These are phyloP conservation scores for Agrocybe praecox DNA, from an alignment of 768 basidiomycete species.

Conservation along the genomic window DNA sequence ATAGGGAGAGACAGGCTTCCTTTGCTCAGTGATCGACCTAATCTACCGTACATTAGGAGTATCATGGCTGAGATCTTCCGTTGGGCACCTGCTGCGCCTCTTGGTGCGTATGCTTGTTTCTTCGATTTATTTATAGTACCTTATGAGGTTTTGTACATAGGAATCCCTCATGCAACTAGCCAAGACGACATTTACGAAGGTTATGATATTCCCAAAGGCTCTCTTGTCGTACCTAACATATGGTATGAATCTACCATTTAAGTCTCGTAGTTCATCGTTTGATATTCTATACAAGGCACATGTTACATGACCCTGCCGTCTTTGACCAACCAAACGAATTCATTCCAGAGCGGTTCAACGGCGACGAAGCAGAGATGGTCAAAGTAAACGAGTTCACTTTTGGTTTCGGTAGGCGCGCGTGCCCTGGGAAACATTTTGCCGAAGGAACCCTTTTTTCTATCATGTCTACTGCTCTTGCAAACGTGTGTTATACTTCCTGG, in stretches of 20 bases:
- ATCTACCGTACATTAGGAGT: conserved; percentile 21
- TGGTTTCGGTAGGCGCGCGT: conserved; percentile 41
- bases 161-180: conserved; percentile 2
- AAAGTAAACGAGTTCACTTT: conserved; percentile 18
- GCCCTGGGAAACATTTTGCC: conserved; percentile 40
- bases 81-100: conserved; percentile 9
- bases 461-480: conserved; percentile 29
- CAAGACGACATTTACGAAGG: conserved; percentile 18
- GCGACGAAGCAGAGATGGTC: conserved; percentile 24
- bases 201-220: conserved; percentile 13
- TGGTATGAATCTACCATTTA: conserved; percentile 3
- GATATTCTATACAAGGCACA: conserved; percentile 8
- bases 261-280: too few relatives aligned
- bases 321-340: conserved; percentile 26
- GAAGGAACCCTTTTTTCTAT: conserved; percentile 26
- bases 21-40: conserved; percentile 11
- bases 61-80: conserved; percentile 22
- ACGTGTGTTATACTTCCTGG: conserved; percentile 32
- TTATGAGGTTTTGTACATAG: too few relatives aligned
- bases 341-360: conserved; percentile 23
- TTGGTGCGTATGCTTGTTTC: background rate
- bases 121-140: too few relatives aligned
- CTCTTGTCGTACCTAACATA: conserved; percentile 15
- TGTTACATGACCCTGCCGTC: conserved; percentile 23
- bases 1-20: conserved; percentile 23